Evolutionary conservation across 305 asterid genomes (phyloP).

Genomic region (Fraxinus paxiana): DNA sequence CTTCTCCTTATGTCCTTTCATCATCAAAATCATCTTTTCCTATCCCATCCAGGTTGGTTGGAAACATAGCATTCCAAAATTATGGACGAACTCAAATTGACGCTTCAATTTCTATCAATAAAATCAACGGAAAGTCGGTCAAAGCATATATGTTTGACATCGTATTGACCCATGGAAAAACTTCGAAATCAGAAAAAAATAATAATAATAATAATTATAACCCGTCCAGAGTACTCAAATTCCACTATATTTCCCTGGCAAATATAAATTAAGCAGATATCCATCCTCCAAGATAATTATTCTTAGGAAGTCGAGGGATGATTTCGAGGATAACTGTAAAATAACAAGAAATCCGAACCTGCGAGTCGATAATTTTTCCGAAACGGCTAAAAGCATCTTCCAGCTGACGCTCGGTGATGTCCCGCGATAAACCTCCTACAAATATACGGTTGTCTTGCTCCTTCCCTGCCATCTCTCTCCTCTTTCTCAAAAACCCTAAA

Average conservation of each 20-base stretch:
- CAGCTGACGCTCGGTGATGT: conserved; percentile 48
- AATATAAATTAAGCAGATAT: neutral
- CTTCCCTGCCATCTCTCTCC: conserved; percentile 42
- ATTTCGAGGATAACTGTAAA: neutral
- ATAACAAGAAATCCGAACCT: conserved; percentile 26
- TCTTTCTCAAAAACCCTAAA: neutral
- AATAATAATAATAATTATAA: neutral
- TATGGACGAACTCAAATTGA: neutral
- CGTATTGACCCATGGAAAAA: neutral
- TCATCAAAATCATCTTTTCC: neutral
- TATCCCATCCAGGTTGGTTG: neutral
- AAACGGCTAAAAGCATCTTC: conserved; percentile 46
- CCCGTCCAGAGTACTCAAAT: neutral
- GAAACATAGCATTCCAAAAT: neutral
- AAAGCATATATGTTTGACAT: neutral
- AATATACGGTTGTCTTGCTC: conserved; percentile 45
- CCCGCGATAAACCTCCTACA: conserved; percentile 49
- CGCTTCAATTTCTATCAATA: neutral
- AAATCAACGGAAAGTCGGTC: neutral
- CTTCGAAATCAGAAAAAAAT: neutral
- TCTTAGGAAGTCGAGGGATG: neutral
- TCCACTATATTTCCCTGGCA: neutral
- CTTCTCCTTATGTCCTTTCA: neutral
- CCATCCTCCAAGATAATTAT: neutral
- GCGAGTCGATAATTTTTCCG: conserved; percentile 46